Conservation (phyloP, 2,329 filamentous ascomycete species). For the Scortechinia acanthostroma region DNA sequence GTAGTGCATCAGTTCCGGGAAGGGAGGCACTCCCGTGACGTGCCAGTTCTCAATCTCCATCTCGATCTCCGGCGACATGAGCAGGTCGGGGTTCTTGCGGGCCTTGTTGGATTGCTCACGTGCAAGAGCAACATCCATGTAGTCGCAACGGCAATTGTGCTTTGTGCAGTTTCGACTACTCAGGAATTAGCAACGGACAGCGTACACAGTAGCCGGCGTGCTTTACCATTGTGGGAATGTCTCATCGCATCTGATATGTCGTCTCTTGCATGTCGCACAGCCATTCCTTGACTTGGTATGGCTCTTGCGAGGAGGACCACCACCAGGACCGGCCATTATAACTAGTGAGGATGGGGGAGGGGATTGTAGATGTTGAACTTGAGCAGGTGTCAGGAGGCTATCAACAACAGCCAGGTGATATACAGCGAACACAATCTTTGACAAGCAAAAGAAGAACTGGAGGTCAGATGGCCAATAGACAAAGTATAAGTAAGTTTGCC, state of each 20-base stretch:
- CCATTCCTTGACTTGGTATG: constrained; percentile 68
- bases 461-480: too few relatives aligned
- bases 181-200: not conserved
- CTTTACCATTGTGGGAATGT: constrained; percentile 61
- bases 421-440: too few relatives aligned
- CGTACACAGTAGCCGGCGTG: not conserved
- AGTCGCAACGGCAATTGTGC: constrained; percentile 65
- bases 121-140: constrained; percentile 48
- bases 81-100: constrained; percentile 18
- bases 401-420: too few relatives aligned
- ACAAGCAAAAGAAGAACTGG: too few relatives aligned
- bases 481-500: too few relatives aligned
- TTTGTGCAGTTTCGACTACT: constrained; percentile 64
- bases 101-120: not conserved
- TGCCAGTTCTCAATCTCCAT: constrained; percentile 54
- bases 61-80: constrained; percentile 55
- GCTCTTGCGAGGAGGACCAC: constrained; percentile 23
- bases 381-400: too few relatives aligned
- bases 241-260: constrained; percentile 67
- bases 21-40: constrained; percentile 51
- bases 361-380: too few relatives aligned
- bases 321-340: constrained; percentile 1
- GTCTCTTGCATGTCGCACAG: constrained; percentile 64
- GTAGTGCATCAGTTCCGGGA: constrained; percentile 49
- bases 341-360: too few relatives aligned